Conservation (phyloP, 495 filamentous ascomycete genomes). For the Podospora appendiculata region DNA sequence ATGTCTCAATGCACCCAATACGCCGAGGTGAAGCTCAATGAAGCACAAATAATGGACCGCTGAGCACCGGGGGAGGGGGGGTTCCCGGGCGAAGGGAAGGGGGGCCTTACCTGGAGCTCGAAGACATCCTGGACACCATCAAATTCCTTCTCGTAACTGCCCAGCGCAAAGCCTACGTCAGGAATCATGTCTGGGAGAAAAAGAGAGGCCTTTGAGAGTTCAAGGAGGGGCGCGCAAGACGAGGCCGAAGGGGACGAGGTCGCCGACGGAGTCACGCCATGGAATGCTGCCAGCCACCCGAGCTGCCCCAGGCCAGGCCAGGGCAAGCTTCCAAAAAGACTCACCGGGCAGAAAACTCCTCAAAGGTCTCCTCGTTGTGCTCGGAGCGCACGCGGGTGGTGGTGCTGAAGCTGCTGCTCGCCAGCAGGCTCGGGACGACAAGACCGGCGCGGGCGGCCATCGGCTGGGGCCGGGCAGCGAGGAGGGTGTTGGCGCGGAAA, state of each 20-base stretch:
- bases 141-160: conserved; percentile 98
- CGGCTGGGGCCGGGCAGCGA: conserved; percentile 47
- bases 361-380: conserved; percentile 86
- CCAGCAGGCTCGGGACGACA: conserved; percentile 32
- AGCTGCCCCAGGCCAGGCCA: no score
- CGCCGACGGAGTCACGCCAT: not conserved
- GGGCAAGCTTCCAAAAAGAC: conserved; percentile 18
- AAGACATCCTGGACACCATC: conserved; percentile 96
- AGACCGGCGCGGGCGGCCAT: conserved; percentile 28
- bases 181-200: no score
- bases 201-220: no score
- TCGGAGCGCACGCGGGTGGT: conserved; percentile 47
- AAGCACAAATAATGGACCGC: no score
- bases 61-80: conserved; percentile 2
- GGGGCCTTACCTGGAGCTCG: conserved; percentile 83
- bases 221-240: no score
- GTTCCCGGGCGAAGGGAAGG: not conserved
- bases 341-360: conserved; percentile 98
- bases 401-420: conserved; percentile 61
- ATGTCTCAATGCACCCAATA: no score
- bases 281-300: not conserved
- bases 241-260: no score
- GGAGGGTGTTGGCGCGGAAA: conserved; percentile 53
- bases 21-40: no score
- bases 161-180: not conserved